Percentiles rank a stretch among this genome's conserved stretches.
Evolutionary conservation across 257 asterid genomes (phyloP).

Genomic region (Jacaranda copaia): DNA sequence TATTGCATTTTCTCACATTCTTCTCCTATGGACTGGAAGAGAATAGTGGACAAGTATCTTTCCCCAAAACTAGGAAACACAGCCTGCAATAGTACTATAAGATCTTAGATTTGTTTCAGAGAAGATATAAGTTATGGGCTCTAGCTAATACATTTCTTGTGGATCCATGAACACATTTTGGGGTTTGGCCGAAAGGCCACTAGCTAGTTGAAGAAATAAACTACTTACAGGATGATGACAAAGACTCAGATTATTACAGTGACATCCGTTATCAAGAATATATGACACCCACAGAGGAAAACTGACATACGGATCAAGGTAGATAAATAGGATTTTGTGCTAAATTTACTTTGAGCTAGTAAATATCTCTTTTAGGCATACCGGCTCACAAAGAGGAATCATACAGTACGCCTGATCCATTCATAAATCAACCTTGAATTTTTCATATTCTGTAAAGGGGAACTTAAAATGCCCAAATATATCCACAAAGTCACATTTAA

Average conservation of each 20-base stretch:
- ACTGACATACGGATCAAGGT: no score
- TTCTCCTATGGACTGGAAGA: constrained; percentile 83
- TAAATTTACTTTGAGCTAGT: neutral
- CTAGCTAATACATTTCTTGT: neutral
- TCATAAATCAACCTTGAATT: constrained; percentile 1
- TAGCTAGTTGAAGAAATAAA: no score
- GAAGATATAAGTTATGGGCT: neutral
- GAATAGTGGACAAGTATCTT: constrained; percentile 76
- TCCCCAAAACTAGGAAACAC: constrained; percentile 94
- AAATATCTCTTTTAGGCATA: no score
- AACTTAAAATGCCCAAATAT: neutral
- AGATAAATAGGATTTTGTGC: no score
- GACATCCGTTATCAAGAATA: no score
- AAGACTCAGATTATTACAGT: no score
- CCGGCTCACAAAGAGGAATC: no score
- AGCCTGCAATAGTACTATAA: constrained; percentile 51
- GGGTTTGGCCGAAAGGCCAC: neutral
- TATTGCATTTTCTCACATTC: constrained; percentile 81
- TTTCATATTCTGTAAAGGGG: neutral
- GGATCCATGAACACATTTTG: neutral
- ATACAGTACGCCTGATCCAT: neutral
- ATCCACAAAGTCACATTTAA: neutral
- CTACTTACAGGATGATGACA: no score
- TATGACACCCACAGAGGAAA: no score
- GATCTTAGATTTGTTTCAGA: neutral